phyloP scores from a whole-genome alignment of 805 yeast genomes.

The Brettanomyces bruxellensis region DNA sequence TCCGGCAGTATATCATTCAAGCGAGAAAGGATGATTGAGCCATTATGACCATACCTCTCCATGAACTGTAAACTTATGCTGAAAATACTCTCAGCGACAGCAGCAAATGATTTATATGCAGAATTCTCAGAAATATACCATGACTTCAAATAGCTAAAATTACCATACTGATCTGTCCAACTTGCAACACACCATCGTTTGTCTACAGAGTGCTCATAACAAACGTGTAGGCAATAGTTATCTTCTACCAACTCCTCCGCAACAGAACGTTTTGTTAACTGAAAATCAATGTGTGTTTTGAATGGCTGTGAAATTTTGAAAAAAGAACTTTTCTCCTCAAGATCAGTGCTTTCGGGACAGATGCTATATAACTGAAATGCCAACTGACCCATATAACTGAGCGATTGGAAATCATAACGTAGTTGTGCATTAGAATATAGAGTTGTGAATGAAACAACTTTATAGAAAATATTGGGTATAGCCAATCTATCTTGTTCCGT shows the following conservation, averaged over 20 bases:
- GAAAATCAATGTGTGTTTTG: conserved; percentile 35
- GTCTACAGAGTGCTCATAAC: conserved; percentile 76
- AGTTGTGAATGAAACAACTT: conserved; percentile 32
- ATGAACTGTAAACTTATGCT: conserved; percentile 41
- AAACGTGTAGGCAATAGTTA: conserved; percentile 75
- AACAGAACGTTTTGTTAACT: conserved; percentile 29
- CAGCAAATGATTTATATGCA: conserved; percentile 31
- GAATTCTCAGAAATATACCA: conserved; percentile 41
- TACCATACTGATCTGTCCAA: conserved; percentile 71
- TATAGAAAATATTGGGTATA: conserved; percentile 19
- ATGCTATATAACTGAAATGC: conserved; percentile 51
- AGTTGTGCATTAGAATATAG: conserved; percentile 28
- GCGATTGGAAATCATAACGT: conserved; percentile 22
- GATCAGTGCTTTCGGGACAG: conserved; percentile 29
- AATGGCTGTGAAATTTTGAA: conserved; percentile 32
- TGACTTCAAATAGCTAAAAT: conserved; percentile 48
- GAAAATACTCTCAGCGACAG: conserved; percentile 63
- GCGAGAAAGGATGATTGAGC: conserved; percentile 59
- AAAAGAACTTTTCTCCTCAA: conserved; percentile 24
- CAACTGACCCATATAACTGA: conserved; percentile 30
- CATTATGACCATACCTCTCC: conserved; percentile 34
- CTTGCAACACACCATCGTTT: conserved; percentile 79
- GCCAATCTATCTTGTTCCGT: conserved; percentile 3
- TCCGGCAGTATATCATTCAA: conserved; percentile 69
- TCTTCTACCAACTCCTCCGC: conserved; percentile 38